phyloP scores from a whole-genome alignment of 169 alveolate species.

The Plasmodium adleri region DNA sequence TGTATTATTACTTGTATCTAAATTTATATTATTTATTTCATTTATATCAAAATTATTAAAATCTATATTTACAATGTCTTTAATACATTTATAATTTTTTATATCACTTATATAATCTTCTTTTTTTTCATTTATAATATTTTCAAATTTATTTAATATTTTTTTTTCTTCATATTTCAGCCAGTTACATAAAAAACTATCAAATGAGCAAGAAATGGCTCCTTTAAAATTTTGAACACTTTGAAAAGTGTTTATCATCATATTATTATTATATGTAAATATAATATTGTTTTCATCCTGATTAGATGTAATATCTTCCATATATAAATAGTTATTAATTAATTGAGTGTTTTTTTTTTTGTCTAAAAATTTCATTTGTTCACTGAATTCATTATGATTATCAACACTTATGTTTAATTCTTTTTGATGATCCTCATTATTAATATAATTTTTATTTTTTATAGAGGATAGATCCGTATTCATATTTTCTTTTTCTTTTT shows the following conservation, averaged over 20 bases:
- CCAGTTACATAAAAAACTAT: slow-evolving; percentile 72
- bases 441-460: too few species aligned
- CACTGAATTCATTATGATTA: neutral
- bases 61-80: too few species aligned
- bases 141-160: slow-evolving; percentile 43
- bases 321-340: neutral
- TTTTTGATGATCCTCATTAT: neutral
- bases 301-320: neutral
- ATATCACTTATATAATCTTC: slow-evolving; percentile 8
- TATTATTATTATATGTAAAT: neutral
- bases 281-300: neutral
- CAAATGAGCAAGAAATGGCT: slow-evolving; percentile 55
- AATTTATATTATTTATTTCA: neutral
- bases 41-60: neutral
- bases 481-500: neutral
- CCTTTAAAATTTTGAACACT: slow-evolving; percentile 26
- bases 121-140: slow-evolving; percentile 44
- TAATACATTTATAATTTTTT: too few species aligned
- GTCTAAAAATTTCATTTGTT: too few species aligned
- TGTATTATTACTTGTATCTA: neutral
- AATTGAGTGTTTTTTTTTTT: neutral
- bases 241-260: neutral
- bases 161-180: slow-evolving; percentile 68
- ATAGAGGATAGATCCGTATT: neutral
- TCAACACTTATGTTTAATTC: neutral